Evolutionary conservation across 2,329 filamentous ascomycete species (phyloP), one percentile per base, ranked within the genome.

Genomic region (Aspergillus sp.): DNA sequence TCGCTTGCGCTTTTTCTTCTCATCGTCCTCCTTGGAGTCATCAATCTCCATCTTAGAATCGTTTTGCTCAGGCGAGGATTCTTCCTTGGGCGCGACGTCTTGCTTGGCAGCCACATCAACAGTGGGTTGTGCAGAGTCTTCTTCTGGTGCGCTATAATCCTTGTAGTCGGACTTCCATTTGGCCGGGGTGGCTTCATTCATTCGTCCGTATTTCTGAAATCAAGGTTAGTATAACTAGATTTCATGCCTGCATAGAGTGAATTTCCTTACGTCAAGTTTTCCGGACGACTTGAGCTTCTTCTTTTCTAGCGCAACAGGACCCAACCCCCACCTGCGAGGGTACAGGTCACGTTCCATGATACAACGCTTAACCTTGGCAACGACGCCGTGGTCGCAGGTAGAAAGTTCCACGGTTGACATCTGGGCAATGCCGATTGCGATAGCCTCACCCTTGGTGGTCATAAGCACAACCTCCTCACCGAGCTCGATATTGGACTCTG

Each of bases 311-410:
- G 95, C 95, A 60, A 93, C 88, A 53, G 95, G 93, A 62, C 95
- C 95, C 73, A 98, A 86, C 66, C 95, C 95, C 95, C 95, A 99
- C 82, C 93, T 84, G 75, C 92, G 86, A 63, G 95, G 95, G 84
- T 99, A 99, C 59, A 98, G 84, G 75, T 98, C 95, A 70, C 95
- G 90, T 84, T 99, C 95, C 95, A 99, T 99, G 78, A 99, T 99
- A 79, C 93, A 96, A 70, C 95, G 89, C 88, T 99, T 99, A 75
- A 99, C 91, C 84, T 97, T 98, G 68, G 95, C 95, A 59, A 98
- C 93, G 58, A 97, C 92, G 69, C 95, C 95, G 78, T 99, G 95
- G 74, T 98, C 93, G 78, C 95, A 98, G 35, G 92, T 93, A 31
- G 91, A 91, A 78, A 99, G 90, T 80, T 98, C 95, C 49, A 97